Conservation (phyloP, 352 stramenopile species). For the Globisporangium orthogonon region DNA sequence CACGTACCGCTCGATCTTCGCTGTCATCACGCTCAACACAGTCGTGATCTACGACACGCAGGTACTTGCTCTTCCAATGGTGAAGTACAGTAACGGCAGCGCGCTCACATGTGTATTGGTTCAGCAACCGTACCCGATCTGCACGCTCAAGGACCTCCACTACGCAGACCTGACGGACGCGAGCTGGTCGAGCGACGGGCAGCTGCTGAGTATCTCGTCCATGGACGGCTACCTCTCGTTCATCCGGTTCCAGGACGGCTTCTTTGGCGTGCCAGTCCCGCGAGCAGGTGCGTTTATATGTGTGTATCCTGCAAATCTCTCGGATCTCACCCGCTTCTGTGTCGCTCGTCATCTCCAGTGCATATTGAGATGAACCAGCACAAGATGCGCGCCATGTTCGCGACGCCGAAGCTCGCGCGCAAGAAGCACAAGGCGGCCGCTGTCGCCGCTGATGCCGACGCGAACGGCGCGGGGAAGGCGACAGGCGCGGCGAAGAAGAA, state of each 20-base stretch:
- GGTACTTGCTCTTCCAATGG: constrained; percentile 20
- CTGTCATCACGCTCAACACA: constrained; percentile 90
- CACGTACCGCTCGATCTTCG: constrained; percentile 87
- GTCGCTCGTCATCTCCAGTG: constrained; percentile 16
- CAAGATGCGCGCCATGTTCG: constrained; percentile 55
- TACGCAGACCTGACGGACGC: constrained; percentile 94
- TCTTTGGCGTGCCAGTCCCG: constrained; percentile 55
- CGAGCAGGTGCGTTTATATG: constrained; percentile 3
- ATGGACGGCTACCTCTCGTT: constrained; percentile 95
- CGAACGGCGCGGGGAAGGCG: constrained; percentile 1
- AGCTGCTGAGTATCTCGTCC: constrained; percentile 90
- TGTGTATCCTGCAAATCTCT: background rate
- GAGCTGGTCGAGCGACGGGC: constrained; percentile 89
- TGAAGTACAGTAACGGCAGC: too few relatives aligned
- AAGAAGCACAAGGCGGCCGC: constrained; percentile 38
- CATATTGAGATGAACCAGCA: constrained; percentile 37
- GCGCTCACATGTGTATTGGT: constrained; percentile 7
- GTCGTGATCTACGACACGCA: constrained; percentile 96
- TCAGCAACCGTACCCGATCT: constrained; percentile 79
- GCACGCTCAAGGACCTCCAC: constrained; percentile 88
- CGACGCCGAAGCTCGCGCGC: constrained; percentile 46
- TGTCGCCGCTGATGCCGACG: background rate
- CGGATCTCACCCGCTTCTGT: background rate
- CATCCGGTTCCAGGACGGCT: constrained; percentile 85
- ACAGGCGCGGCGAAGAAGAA: constrained; percentile 22